A percentile compares a stretch with the other conserved stretches of the same genome.
These are phyloP conservation scores for Annulohypoxylon stygium DNA, from an alignment of 495 filamentous ascomycete species.

Conservation along the genomic window DNA sequence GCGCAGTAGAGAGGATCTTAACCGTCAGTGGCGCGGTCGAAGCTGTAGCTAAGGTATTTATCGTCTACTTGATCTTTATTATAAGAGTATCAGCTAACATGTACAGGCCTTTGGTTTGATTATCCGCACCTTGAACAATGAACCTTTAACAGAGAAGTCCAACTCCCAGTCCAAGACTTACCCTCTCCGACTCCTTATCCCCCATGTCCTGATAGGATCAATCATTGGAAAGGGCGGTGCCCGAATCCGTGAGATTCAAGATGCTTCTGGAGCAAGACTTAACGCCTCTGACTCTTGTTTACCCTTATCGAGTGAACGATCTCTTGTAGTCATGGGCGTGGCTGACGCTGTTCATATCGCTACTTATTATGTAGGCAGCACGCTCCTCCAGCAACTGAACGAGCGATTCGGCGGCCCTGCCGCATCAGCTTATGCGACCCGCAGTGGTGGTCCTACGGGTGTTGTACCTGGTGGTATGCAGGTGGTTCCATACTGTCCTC, in stretches of 20 bases:
- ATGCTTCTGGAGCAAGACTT: slow-evolving; percentile 93
- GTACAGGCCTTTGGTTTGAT: slow-evolving; percentile 94
- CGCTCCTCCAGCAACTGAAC: slow-evolving; percentile 93
- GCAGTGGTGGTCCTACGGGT: slow-evolving; percentile 91
- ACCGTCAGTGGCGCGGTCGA: slow-evolving; percentile 97
- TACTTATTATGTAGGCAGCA: slow-evolving; percentile 97
- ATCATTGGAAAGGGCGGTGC: slow-evolving; percentile 98
- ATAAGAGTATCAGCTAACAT: slow-evolving; percentile 34
- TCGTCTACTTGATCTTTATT: neutral
- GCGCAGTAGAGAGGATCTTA: slow-evolving; percentile 95
- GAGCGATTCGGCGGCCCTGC: slow-evolving; percentile 96
- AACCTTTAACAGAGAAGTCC: slow-evolving; percentile 86
- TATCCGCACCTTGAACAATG: slow-evolving; percentile 97
- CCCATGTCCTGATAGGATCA: slow-evolving; percentile 96
- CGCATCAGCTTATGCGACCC: slow-evolving; percentile 95
- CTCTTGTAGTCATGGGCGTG: slow-evolving; percentile 92
- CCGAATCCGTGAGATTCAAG: slow-evolving; percentile 97
- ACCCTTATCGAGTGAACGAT: slow-evolving; percentile 93
- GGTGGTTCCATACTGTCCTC: slow-evolving; percentile 94
- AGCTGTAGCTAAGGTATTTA: slow-evolving; percentile 90
- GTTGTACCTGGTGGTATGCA: slow-evolving; percentile 97
- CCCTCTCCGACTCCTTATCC: slow-evolving; percentile 92
- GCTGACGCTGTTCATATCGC: slow-evolving; percentile 98
- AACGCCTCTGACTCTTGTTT: slow-evolving; percentile 96
- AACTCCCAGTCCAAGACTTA: slow-evolving; percentile 96